Evolutionary conservation across 2,329 filamentous ascomycete genomes (phyloP).

Genomic region (Fusarium oligoseptatum): DNA sequence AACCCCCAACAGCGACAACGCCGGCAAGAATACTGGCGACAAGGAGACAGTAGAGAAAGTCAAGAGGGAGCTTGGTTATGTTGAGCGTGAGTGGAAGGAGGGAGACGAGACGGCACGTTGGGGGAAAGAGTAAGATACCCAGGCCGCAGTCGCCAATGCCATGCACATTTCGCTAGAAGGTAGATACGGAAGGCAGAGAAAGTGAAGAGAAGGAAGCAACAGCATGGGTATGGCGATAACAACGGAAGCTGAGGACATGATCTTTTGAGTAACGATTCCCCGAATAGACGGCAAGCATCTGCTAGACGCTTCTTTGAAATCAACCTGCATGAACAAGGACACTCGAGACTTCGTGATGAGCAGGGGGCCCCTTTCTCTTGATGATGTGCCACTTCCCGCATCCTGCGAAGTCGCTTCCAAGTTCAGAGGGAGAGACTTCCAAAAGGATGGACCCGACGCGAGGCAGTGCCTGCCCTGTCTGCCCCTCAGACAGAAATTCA

Average conservation of each 20-base stretch:
- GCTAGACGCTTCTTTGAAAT: conserved; percentile 1
- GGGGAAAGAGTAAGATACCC: conserved; percentile 64
- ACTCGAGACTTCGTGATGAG: not conserved
- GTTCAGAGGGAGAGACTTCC: not conserved
- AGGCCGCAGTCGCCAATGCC: conserved; percentile 9
- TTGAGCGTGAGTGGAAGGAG: conserved; percentile 84
- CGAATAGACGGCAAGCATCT: conserved; percentile 14
- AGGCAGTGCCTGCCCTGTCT: not conserved
- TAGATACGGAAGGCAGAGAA: not conserved
- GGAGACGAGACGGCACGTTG: conserved; percentile 89
- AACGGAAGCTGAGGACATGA: not conserved
- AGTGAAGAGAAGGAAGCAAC: not conserved
- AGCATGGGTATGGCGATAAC: not conserved
- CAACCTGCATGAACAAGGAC: not conserved
- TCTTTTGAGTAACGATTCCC: conserved; percentile 5
- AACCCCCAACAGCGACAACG: conserved; percentile 72
- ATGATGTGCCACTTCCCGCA: not conserved
- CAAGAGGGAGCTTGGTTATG: conserved; percentile 87
- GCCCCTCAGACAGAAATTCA: not conserved
- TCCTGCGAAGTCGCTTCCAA: not conserved
- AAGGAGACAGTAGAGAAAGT: conserved; percentile 82
- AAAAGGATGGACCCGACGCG: not conserved
- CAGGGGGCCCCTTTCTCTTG: not conserved
- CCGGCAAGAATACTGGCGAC: conserved; percentile 94
- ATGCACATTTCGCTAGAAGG: not conserved